Percentiles rank a stretch among this genome's conserved stretches.
phyloP scores from a whole-genome alignment of 139 green algal genomes.

The Haematococcus sp. region DNA sequence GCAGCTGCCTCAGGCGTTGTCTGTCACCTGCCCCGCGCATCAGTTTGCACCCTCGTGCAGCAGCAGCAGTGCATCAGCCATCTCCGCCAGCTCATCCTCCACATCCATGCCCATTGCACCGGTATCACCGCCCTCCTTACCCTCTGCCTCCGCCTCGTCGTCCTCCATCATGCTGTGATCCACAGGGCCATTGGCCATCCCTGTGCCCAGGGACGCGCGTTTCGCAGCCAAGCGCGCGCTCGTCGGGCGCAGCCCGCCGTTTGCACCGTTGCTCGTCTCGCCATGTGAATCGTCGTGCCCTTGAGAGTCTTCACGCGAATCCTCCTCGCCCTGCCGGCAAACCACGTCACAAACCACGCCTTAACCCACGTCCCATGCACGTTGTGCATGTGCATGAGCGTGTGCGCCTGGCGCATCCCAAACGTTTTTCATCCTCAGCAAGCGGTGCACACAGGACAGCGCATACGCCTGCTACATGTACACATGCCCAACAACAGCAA shows the following conservation, averaged over 20 bases:
- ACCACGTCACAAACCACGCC: no score
- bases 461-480: background rate
- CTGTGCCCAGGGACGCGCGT: background rate
- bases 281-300: background rate
- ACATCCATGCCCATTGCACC: conserved; percentile 36
- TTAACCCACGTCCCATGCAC: no score
- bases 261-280: background rate
- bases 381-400: no score
- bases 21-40: no score
- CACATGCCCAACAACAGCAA: background rate
- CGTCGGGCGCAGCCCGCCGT: no score
- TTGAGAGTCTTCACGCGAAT: no score
- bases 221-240: background rate
- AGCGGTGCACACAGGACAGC: no score
- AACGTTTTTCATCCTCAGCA: no score
- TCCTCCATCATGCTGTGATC: background rate
- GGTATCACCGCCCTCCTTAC: background rate
- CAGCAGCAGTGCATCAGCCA: conserved; percentile 60
- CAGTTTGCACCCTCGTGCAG: conserved; percentile 48
- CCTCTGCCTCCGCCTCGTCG: background rate
- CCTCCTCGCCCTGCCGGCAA: no score
- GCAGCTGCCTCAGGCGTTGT: no score
- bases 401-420: background rate
- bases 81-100: conserved; percentile 58
- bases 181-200: background rate